These are phyloP conservation scores for Fusarium sambucinum DNA, from an alignment of 2,329 filamentous ascomycete genomes.

Conservation along the genomic window DNA sequence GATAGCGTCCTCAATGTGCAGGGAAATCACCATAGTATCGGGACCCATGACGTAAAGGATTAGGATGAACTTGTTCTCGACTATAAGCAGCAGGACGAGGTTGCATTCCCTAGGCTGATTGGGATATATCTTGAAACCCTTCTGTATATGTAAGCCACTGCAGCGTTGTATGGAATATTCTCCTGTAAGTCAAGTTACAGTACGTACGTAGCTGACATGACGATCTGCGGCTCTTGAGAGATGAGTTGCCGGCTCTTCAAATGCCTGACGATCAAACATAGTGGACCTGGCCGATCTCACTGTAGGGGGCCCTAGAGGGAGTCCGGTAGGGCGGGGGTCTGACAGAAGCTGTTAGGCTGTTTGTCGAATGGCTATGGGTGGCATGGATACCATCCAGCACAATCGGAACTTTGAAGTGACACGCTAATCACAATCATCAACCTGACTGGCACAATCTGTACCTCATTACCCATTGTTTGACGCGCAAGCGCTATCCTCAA, in stretches of 20 bases:
- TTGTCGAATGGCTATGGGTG: conserved; percentile 5
- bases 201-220: conserved; percentile 24
- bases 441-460: conserved; percentile 4
- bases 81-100: conserved; percentile 8
- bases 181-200: background rate
- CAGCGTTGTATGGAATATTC: conserved; percentile 23
- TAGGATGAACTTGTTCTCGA: conserved; percentile 14
- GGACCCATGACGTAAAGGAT: conserved; percentile 41
- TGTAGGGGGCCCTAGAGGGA: conserved; percentile 12
- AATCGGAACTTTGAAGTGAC: conserved; percentile 19
- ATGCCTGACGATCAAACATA: conserved; percentile 42
- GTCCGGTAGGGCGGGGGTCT: conserved; percentile 11
- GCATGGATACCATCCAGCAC: background rate
- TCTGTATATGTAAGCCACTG: conserved; percentile 7
- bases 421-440: conserved; percentile 20
- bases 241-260: conserved; percentile 35
- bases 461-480: conserved; percentile 35
- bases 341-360: conserved; percentile 1
- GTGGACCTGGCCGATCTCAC: conserved; percentile 38
- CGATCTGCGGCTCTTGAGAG: conserved; percentile 26
- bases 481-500: conserved; percentile 32
- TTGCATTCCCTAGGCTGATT: conserved; percentile 31
- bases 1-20: background rate
- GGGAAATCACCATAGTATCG: conserved; percentile 1
- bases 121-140: conserved; percentile 29